Evolutionary conservation across 345 rosid genomes (phyloP), one percentile per base, ranked within the genome.

Genomic region (Eucalyptus marginata): DNA sequence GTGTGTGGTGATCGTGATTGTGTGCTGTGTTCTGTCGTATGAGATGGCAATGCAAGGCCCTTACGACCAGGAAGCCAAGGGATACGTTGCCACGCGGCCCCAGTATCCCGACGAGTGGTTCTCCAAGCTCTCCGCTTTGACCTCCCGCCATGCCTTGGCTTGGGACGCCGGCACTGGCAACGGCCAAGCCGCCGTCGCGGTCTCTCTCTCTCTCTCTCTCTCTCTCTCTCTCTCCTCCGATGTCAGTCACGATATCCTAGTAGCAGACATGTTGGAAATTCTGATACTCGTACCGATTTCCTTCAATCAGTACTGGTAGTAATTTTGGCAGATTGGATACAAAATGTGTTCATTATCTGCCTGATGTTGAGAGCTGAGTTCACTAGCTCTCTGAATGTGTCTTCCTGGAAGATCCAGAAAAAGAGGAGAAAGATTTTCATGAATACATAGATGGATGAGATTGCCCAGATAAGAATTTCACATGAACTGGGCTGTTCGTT

Each of bases 91-190:
- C 86, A 94, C 93, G 7, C 91, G 98, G 88, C 97, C 96, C 24
- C 91, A 87, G 54, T 96, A 95, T 90, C 96, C 96, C 2, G 71
- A 89, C 24, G 88, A 94, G 14, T 95, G 97, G 96, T 95, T 91
- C 90, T 92, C 94, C 2, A 95, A 91, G 95, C 94, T 96, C 56
- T 93, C 96, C 27, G 89, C 86, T 80, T 90, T 90, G 90, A 94
- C 94, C 54, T 89, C 90, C 88, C 89, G 80, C 89, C 98, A 93
- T 76, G 86, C 88, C 86, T 87, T 94, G 43, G 98, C 98, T 62
- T 94, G 98, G 97, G 98, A 96, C 76, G 96, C 87, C 49, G 99
- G 96, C 91, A 93, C 94, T 16, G 95, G 97, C 81, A 95, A 93
- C 43, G 97, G 97, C 86, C 97, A 95, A 92, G 97, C 97, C 17